Evolutionary conservation across 2,329 filamentous ascomycete genomes (phyloP), one percentile per base, ranked within the genome.

Genomic region (Ceratocystiopsis sp.): DNA sequence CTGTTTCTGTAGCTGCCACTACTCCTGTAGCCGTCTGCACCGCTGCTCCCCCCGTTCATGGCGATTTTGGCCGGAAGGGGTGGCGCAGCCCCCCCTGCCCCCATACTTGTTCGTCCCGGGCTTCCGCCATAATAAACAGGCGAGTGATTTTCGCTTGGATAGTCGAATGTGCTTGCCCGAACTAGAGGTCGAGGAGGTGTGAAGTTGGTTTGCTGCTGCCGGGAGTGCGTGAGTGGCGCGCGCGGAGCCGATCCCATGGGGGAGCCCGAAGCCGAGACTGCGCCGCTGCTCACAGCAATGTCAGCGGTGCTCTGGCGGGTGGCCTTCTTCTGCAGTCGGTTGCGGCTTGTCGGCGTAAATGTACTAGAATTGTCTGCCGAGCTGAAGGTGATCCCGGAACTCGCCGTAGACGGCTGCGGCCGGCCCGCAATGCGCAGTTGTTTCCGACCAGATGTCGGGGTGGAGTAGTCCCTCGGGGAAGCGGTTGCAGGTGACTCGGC

Each of bases 1-100:
- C 17, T 25, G 38, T 18, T 16, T 9, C 35, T 13, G 32, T 45
- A 45, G 19, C 44, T 34, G 16, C 41, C 40, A 33, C 37, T 42
- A 32, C 38, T 33, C 12, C 39, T 16, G 42, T 41, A 42, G 40
- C 42, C 41, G 6, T 33, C 41, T 2, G 35, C 37, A 7, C 37
- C 37, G n/a, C 40, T 32, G 4, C 25, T 43, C 4, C 33, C 32
- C 16, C 11, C 43, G 21, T 55, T 54, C 18, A 80, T 57, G 1
- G 79, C 78, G 10, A 84, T 63, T 59, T 84, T 84, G n/a, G 78
- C 77, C 4, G 80, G 80, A 40, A 83, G 52, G 46, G 38, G 56
- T 53, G 11, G 54, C 49, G n/a, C 25, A 29, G 7, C 25, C 2
- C 7, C 4, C 10, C 25, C 25, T 29, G 7, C 25, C 25, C 25